Base-by-base conservation (phyloP, 176 grass and related monocot genomes). In the Elymus sibiricus region DNA sequence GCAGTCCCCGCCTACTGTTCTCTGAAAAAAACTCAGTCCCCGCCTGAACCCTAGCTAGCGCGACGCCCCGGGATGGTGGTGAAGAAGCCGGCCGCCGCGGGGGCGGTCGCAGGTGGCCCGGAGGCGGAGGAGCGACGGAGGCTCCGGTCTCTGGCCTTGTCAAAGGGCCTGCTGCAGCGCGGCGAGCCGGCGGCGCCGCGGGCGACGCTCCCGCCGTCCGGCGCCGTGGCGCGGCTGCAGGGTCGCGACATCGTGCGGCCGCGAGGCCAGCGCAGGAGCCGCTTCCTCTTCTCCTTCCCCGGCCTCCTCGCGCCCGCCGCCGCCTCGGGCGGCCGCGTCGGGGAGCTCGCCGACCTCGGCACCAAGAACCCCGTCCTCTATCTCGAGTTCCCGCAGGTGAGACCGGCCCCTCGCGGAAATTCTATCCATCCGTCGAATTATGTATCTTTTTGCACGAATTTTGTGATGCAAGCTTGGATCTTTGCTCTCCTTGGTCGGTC, bases 281-380 rank as follows among this genome's bases (percentile, higher is more conserved):
- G 95, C 39, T 98, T 93, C 81, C 91, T 95, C 73, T 98, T 98
- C 91, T 95, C 95, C 77, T 82, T 98, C 66, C 95, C 95, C 2
- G 91, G 95, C 51, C 91, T 95, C 76, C 89, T 98, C 24, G 93
- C 95, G 14, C 93, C 95, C 4, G 63, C 84, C 24, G 77, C 95
- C 24, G 77, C 95, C 59, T 65, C 78, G 7, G 89, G 87, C 26
- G 93, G 91, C 15, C 83, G 93, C 40, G 32, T 98, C 26, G 95
- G 95, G 51, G 95, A 98, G 77, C 91, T 98, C 21, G 76, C 93
- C 8, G 88, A 94, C 70, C 95, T 98, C 12, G 95, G 89, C 0
- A 92, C 80, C 58, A 98, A 87, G 87, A 98, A 98, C 76, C 95
- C 93, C 0, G 19, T 98, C 79, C 83, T 98, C 0, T 98, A 92